These are phyloP conservation scores for Trichoderma sp. DNA, from an alignment of 2,329 filamentous ascomycete genomes.

Conservation along the genomic window DNA sequence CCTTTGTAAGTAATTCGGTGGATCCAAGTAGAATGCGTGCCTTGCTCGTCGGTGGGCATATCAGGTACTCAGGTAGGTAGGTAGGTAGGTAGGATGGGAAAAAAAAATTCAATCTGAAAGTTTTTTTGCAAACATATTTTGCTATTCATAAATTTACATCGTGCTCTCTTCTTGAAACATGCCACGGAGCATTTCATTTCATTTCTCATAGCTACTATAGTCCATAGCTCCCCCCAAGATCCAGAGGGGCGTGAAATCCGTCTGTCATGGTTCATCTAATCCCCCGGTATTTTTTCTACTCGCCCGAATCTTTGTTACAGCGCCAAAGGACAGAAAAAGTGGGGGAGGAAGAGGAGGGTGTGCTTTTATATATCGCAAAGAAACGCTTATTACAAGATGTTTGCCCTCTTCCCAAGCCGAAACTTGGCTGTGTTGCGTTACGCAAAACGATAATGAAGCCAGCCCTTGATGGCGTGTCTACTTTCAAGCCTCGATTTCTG, in stretches of 20 bases:
- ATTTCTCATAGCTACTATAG: conserved; percentile 5
- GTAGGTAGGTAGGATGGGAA: background rate
- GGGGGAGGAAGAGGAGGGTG: no score
- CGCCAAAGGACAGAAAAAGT: background rate
- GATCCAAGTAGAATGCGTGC: background rate
- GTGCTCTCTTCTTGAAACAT: background rate
- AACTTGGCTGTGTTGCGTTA: background rate
- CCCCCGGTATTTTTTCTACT: background rate
- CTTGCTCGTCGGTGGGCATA: background rate
- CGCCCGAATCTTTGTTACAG: background rate
- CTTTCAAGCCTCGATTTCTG: conserved; percentile 62
- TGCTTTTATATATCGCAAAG: background rate
- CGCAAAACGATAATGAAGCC: background rate
- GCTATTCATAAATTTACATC: background rate
- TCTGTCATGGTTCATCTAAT: background rate
- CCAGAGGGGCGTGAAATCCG: background rate
- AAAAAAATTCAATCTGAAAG: background rate
- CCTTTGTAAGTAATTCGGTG: background rate
- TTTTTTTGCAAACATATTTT: background rate
- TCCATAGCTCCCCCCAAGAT: background rate
- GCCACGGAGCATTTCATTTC: background rate
- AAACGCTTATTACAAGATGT: background rate
- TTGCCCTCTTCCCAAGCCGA: background rate
- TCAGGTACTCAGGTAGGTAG: background rate
- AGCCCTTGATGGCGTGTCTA: background rate